Conservation (phyloP, 306 rosid genomes). For the Rosa lucieae region DNA sequence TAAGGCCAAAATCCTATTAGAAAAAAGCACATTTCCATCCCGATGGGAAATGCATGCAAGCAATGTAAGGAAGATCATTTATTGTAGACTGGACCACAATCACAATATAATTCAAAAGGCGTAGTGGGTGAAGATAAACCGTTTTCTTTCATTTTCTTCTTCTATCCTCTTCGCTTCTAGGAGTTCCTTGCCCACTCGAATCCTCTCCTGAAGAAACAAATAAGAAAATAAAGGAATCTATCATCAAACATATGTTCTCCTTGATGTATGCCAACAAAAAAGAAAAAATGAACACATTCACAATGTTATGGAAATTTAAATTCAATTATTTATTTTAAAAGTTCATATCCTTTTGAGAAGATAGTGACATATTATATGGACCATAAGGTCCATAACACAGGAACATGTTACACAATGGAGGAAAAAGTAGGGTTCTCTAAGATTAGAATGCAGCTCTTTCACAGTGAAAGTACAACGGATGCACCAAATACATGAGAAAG, state of each 20-base stretch:
- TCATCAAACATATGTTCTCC: neutral
- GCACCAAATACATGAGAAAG: neutral
- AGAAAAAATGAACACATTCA: neutral
- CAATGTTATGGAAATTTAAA: neutral
- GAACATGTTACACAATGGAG: neutral
- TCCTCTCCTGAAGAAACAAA: constrained; percentile 69
- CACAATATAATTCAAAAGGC: constrained; percentile 13
- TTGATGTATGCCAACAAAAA: neutral
- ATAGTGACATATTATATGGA: neutral
- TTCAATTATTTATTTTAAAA: neutral
- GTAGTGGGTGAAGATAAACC: constrained; percentile 46
- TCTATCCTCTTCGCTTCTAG: constrained; percentile 95
- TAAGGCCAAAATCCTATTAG: constrained; percentile 70
- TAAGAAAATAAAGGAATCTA: constrained; percentile 13
- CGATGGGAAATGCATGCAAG: neutral
- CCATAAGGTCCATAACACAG: neutral
- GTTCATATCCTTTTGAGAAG: neutral
- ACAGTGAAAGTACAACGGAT: neutral
- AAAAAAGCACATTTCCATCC: constrained; percentile 27
- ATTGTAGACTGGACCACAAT: constrained; percentile 1
- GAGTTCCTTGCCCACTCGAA: constrained; percentile 94
- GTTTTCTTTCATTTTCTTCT: constrained; percentile 91
- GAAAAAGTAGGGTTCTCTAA: neutral
- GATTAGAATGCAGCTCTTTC: neutral
- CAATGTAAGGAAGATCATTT: neutral